Evolutionary conservation across 306 rosid species (phyloP), one percentile per base, ranked within the genome.

Genomic region (Astragalus membranaceus): DNA sequence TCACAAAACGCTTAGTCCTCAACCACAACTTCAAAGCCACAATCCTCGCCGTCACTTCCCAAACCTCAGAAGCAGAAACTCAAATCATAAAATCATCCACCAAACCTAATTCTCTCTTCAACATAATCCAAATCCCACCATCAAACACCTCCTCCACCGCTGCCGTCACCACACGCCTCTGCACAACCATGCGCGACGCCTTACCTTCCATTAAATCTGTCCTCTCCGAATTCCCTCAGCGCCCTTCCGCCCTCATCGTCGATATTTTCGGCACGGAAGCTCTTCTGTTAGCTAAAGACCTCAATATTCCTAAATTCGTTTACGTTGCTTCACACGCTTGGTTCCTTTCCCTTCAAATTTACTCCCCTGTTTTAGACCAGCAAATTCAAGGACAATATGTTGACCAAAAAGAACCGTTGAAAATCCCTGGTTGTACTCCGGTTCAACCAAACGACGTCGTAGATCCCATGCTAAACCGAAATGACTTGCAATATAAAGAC

Each of bases 381-480:
- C 5, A 44, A 12, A 56, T 83, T 2, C 11, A 69, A 51, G 85
- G 86, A 17, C 65, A 80, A 13, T 87, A 72, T 37, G 64, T 82
- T 1, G 78, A 82, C 50, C 84, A 36, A 1, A 69, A 46, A 3
- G 80, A 77, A 32, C 55, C 70, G 5, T 20, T 87, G 2, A 9
- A 48, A 50, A 69, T 87, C 30, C 89, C 85, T 0, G 87, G 87
- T 8, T 84, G 84, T 51, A 69, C 11, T 3, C 46, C 83, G 5
- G 17, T 85, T 23, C 61, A 33, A 17, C 85, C 86, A 0, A 72
- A 78, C 23, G 77, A 85, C 0, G 56, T 80, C 2, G 0, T 72
- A 2, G 85, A 83, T 5, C 74, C 69, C 32, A 78, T 88, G 86
- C 37, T 41, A 3, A 67, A 82, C 44, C 73, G 85, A 8, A 55